Percentiles rank a stretch among this genome's conserved stretches.
These are phyloP conservation scores for Diaporthe batatas DNA, from an alignment of 2,329 filamentous ascomycete genomes.

Conservation along the genomic window DNA sequence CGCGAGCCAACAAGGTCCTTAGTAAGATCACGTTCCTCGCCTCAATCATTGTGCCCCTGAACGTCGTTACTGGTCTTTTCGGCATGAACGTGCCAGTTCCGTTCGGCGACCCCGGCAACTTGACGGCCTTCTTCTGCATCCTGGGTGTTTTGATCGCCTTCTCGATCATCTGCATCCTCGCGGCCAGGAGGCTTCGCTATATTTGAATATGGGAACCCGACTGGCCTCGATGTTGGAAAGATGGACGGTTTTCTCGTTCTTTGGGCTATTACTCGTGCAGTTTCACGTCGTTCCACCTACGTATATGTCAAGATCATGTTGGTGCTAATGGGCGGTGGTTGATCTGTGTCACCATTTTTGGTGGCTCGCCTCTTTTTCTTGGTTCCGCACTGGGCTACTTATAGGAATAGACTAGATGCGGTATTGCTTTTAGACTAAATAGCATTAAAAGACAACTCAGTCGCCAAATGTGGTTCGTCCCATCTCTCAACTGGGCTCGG, in stretches of 20 bases:
- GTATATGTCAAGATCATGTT: not conserved
- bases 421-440: not conserved
- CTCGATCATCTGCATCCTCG: constrained; percentile 59
- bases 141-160: constrained; percentile 67
- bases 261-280: not conserved
- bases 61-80: constrained; percentile 88
- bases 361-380: constrained; percentile 8
- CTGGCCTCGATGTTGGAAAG: constrained; percentile 6
- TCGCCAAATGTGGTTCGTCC: not conserved
- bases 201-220: constrained; percentile 52
- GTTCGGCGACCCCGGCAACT: constrained; percentile 65
- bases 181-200: constrained; percentile 61
- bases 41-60: constrained; percentile 95
- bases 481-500: not conserved
- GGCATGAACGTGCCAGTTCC: constrained; percentile 90
- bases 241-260: not conserved
- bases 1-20: constrained; percentile 87
- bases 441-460: not conserved
- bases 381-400: constrained; percentile 17
- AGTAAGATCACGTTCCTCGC: constrained; percentile 96
- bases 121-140: constrained; percentile 68
- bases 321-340: constrained; percentile 21
- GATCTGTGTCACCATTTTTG: constrained; percentile 29
- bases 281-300: not conserved
- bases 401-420: constrained; percentile 33